Base-by-base conservation (phyloP, 495 filamentous ascomycete species). In the Xylaria bambusicola region DNA sequence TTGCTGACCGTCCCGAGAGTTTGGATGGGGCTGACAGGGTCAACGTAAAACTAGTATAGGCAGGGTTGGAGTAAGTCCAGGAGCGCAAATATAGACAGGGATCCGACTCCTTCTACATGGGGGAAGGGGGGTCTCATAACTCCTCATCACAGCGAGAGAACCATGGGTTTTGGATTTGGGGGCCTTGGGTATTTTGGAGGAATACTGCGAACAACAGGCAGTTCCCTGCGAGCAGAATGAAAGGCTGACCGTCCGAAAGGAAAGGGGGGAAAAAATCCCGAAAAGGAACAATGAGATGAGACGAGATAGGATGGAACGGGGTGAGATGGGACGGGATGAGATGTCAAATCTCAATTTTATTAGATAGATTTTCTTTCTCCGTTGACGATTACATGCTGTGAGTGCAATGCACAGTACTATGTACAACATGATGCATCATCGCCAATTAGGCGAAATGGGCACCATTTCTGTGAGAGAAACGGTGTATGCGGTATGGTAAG, bases 1-100 rank as follows among this genome's bases (percentile, higher is more conserved):
- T 13, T 42, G 52, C 52, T 54, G 52, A 54, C 52, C 36, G 52
- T 54, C 52, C 52, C 52, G 52, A 54, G 36, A 8, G 52, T 44
- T 44, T 54, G 52, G 52, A 29, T 27, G 45, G 24, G 45, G 12
- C 36, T 38, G 36, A 38, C 36, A 38, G 36, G 36, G 36, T 38
- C 6, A 13, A 38, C 7, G 12, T 38, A 38, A 38, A 38, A 38
- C 36, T 15, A 38, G 13, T 38, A 38, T 38, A 38, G 36, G 36
- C 36, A 38, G 15, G 36, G 36, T n/a, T 13, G 36, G 36, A 10
- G 36, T 38, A 15, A 10, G 10, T 38, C 36, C 36, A 38, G 36
- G 3, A 15, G 12, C 3, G 36, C 12, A 15, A n/a, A 38, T 38
- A 38, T 38, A 38, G 36, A 13, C 36, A 38, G 36, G 36, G 36